Evolutionary conservation across 1,284 basidiomycete genomes (phyloP), one percentile per base, ranked within the genome.

Genomic region (Tylopilus orsonianus): DNA sequence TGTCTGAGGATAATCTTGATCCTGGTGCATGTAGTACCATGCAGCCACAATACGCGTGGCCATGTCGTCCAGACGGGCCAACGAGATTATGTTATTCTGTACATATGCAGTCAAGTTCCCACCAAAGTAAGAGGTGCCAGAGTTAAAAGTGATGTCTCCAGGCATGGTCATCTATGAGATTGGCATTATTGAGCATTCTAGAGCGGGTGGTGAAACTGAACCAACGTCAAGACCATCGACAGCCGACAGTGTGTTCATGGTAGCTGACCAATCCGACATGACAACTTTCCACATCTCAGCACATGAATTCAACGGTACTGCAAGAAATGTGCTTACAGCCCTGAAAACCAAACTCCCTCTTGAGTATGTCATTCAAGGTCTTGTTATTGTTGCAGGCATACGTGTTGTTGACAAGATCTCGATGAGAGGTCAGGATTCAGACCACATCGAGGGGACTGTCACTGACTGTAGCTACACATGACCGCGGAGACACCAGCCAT

Each of bases 391-490:
- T 75, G 56, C 79, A 81, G 2, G 77, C 73, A 51, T 74, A 80
- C 0, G 77, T 74, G 16, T 72, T 66, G 55, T 83, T 83, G 60
- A 78, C 48, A 41, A 65, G 55, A 34, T 63, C 58, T 67, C 32
- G 34, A 19, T 5, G 5, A 19, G 18, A 18, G 8, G 41, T 65
- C 41, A 63, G 45, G 34, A 8, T 1, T 4, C 6, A n/a, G 13
- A 27, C 3, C 2, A 27, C 7, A 29, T n/a, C 5, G 10, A 14
- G 1, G n/a, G 16, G 18, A 35, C 40, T 18, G 23, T 7, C 0
- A 75, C 56, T 69, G 62, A 65, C 82, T 84, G 64, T 89, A 89
- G 10, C 81, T 79, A 58, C 85, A 89, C 87, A 90, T 90, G 43
- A 90, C 73, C 1, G 81, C 69, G 1, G 81, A 75, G 4, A 87